phyloP scores from a whole-genome alignment of 140 eudicot species.

The Oenanthe javanica region DNA sequence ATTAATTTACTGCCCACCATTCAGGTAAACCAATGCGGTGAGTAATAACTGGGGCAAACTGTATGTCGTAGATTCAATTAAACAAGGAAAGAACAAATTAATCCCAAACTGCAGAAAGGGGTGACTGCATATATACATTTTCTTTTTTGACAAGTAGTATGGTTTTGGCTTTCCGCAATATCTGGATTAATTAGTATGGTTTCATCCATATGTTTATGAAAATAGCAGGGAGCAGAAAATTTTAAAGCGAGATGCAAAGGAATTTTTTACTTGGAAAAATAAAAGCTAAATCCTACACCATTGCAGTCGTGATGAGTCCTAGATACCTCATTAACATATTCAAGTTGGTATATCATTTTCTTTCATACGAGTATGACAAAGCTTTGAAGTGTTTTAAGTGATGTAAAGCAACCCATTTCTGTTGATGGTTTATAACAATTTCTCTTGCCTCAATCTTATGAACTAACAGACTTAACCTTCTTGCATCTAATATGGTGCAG shows the following conservation, averaged over 20 bases:
- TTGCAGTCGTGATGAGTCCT: neutral
- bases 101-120: neutral
- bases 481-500: neutral
- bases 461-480: too few species aligned
- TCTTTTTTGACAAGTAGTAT: neutral
- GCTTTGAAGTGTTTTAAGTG: too few species aligned
- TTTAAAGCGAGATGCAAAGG: neutral
- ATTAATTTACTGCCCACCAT: neutral
- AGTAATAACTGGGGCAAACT: neutral
- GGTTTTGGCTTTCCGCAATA: neutral
- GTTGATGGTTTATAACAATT: neutral
- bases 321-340: neutral
- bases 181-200: neutral
- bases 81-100: neutral
- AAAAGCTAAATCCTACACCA: neutral
- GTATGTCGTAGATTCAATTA: neutral
- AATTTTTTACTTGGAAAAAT: neutral
- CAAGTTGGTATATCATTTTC: neutral
- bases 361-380: neutral
- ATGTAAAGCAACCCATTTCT: neutral
- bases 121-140: slow-evolving; percentile 1
- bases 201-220: neutral
- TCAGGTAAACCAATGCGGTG: neutral
- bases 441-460: too few species aligned
- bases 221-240: neutral